Evolutionary conservation across 192 early-diverging fungal genomes (phyloP).

Genomic region (Coemansia sp.): DNA sequence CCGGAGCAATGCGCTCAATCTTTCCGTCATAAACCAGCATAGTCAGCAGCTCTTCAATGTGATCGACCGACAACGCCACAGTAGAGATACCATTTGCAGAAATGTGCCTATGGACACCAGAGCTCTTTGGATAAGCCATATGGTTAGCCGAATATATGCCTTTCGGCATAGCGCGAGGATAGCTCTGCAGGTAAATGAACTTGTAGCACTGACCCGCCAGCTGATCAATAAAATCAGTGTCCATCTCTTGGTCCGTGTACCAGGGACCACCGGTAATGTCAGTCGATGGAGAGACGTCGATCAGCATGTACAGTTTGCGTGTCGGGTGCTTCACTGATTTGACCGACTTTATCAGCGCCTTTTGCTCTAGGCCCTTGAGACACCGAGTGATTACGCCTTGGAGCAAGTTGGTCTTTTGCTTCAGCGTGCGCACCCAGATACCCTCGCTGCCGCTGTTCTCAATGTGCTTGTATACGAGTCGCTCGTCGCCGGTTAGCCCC

Average conservation of each 20-base stretch:
- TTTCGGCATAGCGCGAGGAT: slow-evolving; percentile 50
- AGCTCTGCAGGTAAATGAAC: slow-evolving; percentile 65
- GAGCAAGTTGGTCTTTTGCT: slow-evolving; percentile 78
- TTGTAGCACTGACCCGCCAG: slow-evolving; percentile 72
- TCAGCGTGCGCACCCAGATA: slow-evolving; percentile 83
- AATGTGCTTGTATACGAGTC: slow-evolving; percentile 81
- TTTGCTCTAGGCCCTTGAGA: slow-evolving; percentile 81
- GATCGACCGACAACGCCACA: slow-evolving; percentile 68
- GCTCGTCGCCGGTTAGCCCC: slow-evolving; percentile 69
- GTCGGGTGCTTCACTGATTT: slow-evolving; percentile 92
- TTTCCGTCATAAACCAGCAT: slow-evolving; percentile 87
- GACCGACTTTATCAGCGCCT: slow-evolving; percentile 79
- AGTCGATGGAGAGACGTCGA: slow-evolving; percentile 75
- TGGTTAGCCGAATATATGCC: slow-evolving; percentile 68
- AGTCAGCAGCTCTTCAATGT: slow-evolving; percentile 81
- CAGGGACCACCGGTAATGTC: slow-evolving; percentile 93
- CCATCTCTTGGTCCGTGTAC: slow-evolving; percentile 92
- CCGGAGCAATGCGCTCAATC: slow-evolving; percentile 66
- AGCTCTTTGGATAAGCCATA: slow-evolving; percentile 69
- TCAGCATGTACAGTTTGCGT: slow-evolving; percentile 90
- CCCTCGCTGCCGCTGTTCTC: slow-evolving; percentile 79
- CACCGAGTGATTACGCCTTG: slow-evolving; percentile 73
- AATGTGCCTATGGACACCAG: slow-evolving; percentile 73
- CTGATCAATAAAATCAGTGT: slow-evolving; percentile 87
- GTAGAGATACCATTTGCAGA: slow-evolving; percentile 68